Conservation (phyloP, 1,284 basidiomycete genomes). For the Rhodotorula sp. region DNA sequence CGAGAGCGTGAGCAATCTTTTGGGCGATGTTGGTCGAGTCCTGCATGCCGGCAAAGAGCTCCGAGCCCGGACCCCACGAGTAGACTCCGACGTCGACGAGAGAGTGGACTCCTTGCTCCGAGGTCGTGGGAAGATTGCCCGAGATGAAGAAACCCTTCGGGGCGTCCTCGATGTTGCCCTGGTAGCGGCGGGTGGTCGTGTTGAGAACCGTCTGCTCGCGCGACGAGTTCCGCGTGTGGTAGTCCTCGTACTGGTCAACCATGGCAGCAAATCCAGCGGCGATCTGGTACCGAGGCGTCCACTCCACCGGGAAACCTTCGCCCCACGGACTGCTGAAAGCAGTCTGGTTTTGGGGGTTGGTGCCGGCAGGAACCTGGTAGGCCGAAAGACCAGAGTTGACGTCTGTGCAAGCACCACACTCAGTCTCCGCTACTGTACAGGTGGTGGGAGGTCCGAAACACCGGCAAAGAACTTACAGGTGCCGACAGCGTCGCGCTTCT, state of each 20-base stretch:
- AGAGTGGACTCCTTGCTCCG: slow-evolving; percentile 50
- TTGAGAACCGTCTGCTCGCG: slow-evolving; percentile 23
- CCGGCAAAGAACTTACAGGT: slow-evolving; percentile 31
- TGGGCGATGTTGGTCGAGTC: slow-evolving; percentile 40
- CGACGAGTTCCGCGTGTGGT: slow-evolving; percentile 9
- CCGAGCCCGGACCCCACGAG: slow-evolving; percentile 50
- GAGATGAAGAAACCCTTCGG: slow-evolving; percentile 46
- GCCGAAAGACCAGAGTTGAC: slow-evolving; percentile 48
- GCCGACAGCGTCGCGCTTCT: slow-evolving; percentile 51
- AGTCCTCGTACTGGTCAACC: slow-evolving; percentile 35
- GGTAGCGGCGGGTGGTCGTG: slow-evolving; percentile 40
- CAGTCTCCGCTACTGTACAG: not conserved
- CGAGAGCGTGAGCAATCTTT: slow-evolving; percentile 48
- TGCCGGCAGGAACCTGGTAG: slow-evolving; percentile 38
- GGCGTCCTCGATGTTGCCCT: slow-evolving; percentile 50
- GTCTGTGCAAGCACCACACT: slow-evolving; percentile 24
- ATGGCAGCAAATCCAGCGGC: slow-evolving; percentile 49
- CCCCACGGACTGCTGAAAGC: slow-evolving; percentile 47
- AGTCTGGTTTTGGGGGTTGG: slow-evolving; percentile 43
- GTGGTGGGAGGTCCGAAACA: not conserved
- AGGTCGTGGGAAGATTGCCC: slow-evolving; percentile 42
- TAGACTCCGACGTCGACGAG: slow-evolving; percentile 50
- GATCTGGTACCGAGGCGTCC: slow-evolving; percentile 51
- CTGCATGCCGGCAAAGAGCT: slow-evolving; percentile 48
- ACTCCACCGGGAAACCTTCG: slow-evolving; percentile 50